Base-by-base conservation (phyloP, 2,329 filamentous ascomycete species). In the Colletotrichum graminicola region DNA sequence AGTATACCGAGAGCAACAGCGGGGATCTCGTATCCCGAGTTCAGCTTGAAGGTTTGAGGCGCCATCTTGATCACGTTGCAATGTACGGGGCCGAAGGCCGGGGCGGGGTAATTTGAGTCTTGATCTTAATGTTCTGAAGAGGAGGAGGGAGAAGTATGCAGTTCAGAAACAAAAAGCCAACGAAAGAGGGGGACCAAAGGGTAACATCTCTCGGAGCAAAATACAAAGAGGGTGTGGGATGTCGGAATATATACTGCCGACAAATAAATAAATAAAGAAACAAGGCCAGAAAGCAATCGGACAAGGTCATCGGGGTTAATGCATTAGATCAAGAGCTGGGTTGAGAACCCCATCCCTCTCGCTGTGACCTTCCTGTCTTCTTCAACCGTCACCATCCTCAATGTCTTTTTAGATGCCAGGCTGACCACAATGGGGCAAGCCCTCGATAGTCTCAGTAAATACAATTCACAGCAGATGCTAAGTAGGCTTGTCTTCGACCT, bases 1-100 rank as follows among this genome's bases (percentile, higher is more conserved):
- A 29, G 29, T 83, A 57, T 82, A 90, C 89, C 90, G 39, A 92
- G 84, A 63, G 89, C 90, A 26, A 92, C 79, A 49, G 90, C 88
- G 60, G 90, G 90, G 73, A 92, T 92, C 73, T 88, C 83, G 67
- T 84, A 81, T 70, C 90, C 90, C 47, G 85, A 91, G 83, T 92
- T 92, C 75, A 92, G 87, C 77, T 87, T 90, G 81, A 89, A 91
- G 29, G 83, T 84, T 74, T 86, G 83, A 74, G 84, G 84, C 70
- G 87, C 82, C 88, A 90, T 90, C 18, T 29, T 49, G 45, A 36
- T 26, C 32, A 49, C 14, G 21, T 66, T 77, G 49, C 45, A 23
- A 45, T 51, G 26, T 60, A n/a, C 59, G 39, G 55, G 41, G n/a
- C 12, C 21, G 43, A 34, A 62, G 36, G 64, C 36, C 64, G 68